phyloP scores from a whole-genome alignment of 163 green algal genomes.

The Volvox carteri region DNA sequence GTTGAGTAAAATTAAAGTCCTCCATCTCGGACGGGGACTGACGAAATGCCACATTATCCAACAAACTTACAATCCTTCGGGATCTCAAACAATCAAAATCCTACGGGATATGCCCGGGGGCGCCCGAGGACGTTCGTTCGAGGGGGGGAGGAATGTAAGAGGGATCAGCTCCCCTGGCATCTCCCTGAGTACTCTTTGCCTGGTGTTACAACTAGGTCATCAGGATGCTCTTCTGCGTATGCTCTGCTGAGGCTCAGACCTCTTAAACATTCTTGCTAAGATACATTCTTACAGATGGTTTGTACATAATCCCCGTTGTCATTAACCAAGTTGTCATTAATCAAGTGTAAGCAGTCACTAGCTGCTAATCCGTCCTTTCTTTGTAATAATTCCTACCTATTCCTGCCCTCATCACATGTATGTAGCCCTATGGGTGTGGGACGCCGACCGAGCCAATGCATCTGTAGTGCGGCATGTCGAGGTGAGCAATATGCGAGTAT shows the following conservation, averaged over 20 bases:
- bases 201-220: too few relatives aligned
- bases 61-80: too few relatives aligned
- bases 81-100: too few relatives aligned
- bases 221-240: too few relatives aligned
- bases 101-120: not conserved
- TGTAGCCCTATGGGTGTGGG: slow-evolving; percentile 49
- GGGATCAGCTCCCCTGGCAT: not conserved
- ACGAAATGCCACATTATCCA: not conserved
- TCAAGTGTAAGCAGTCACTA: not conserved
- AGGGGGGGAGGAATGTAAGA: not conserved
- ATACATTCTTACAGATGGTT: not conserved
- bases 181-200: not conserved
- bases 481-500: not conserved
- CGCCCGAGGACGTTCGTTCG: not conserved
- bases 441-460: slow-evolving; percentile 22
- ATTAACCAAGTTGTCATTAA: too few relatives aligned
- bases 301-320: too few relatives aligned
- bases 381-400: not conserved
- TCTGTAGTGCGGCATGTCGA: slow-evolving; percentile 16
- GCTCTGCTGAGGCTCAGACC: not conserved
- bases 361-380: not conserved
- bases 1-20: too few relatives aligned
- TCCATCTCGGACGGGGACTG: too few relatives aligned
- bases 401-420: not conserved
- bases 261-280: not conserved